Base-by-base conservation (phyloP, 2,329 filamentous ascomycete genomes). In the Trichophyton benhamiae region DNA sequence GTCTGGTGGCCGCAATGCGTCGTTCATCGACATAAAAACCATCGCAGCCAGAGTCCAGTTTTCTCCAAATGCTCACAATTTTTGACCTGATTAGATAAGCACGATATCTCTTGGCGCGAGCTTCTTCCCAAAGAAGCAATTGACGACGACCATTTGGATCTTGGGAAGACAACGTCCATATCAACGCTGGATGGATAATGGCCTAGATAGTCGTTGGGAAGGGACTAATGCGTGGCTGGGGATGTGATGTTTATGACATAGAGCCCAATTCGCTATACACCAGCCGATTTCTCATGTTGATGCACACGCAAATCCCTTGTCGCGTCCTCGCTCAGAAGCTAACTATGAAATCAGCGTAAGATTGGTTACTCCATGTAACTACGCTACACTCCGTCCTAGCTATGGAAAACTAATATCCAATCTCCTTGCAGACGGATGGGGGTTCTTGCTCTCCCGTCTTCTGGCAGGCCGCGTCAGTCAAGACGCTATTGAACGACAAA, bases 1-100 rank as follows among this genome's bases (percentile, higher is more conserved):
- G 17, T 57, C 33, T 57, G 30, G 20, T 41, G 20, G 55, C 22
- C n/a, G 55, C 55, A 57, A 57, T 57, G 20, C 33, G 55, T 59
- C 60, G 53, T 41, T 58, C 55, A 20, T 44, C 38, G 41, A 9
- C 33, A 36, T 36, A 36, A 41, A 25, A 30, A 30, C 9, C 27
- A 30, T 1, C 52, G 15, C 13, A 7, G 38, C 41, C 17, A n/a
- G 42, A 15, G 55, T 58, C 49, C 11, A 15, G 11, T 30, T 53
- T 33, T 53, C 22, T 25, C 7, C 49, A 3, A 27, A 22, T 27
- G 3, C 11, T 53, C n/a, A 25, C 49, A 49, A 27, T 53, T 53
- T 53, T 53, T 53, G 49, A n/a, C 2, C 13, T 5, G 49, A 9
- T 53, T 53, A 53, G 8, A 8, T 53, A 53, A 53, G n/a, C 22